These are phyloP conservation scores for Penicillium robsamsonii DNA, from an alignment of 495 filamentous ascomycete species.

Conservation along the genomic window DNA sequence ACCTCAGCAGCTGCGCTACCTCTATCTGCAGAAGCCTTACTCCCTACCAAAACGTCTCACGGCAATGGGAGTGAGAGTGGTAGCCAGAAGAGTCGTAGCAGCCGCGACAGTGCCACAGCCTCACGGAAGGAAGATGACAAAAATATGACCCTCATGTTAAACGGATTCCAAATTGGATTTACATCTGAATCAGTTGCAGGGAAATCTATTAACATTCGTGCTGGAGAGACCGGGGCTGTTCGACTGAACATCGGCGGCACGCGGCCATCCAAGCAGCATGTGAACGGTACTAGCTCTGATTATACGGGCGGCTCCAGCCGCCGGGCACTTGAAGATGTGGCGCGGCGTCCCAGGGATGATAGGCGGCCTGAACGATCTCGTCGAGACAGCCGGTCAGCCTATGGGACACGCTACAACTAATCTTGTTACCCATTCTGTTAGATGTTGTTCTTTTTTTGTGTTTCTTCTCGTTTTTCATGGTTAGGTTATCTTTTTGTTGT, in stretches of 20 bases:
- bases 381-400: slow-evolving; percentile 41
- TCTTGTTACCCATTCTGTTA: slow-evolving; percentile 4
- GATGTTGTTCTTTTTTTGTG: not conserved
- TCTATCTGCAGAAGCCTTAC: slow-evolving; percentile 37
- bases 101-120: slow-evolving; percentile 39
- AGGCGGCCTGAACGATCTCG: slow-evolving; percentile 41
- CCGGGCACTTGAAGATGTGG: slow-evolving; percentile 31
- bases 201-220: slow-evolving; percentile 44
- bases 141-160: slow-evolving; percentile 43
- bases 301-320: slow-evolving; percentile 31
- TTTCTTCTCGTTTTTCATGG: not conserved
- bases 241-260: slow-evolving; percentile 40
- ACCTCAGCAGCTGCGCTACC: slow-evolving; percentile 24
- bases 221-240: slow-evolving; percentile 38
- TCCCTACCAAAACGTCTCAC: slow-evolving; percentile 30
- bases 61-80: slow-evolving; percentile 42
- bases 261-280: slow-evolving; percentile 38
- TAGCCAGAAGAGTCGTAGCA: slow-evolving; percentile 49
- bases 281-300: slow-evolving; percentile 30
- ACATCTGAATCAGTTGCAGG: slow-evolving; percentile 36
- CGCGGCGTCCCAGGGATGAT: slow-evolving; percentile 32
- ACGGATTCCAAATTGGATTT: slow-evolving; percentile 46
- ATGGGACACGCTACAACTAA: slow-evolving; percentile 26
- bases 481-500: slow-evolving; percentile 1
- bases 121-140: slow-evolving; percentile 39